Conservation (phyloP, 306 rosid genomes). For the Prinsepia uniflora region DNA sequence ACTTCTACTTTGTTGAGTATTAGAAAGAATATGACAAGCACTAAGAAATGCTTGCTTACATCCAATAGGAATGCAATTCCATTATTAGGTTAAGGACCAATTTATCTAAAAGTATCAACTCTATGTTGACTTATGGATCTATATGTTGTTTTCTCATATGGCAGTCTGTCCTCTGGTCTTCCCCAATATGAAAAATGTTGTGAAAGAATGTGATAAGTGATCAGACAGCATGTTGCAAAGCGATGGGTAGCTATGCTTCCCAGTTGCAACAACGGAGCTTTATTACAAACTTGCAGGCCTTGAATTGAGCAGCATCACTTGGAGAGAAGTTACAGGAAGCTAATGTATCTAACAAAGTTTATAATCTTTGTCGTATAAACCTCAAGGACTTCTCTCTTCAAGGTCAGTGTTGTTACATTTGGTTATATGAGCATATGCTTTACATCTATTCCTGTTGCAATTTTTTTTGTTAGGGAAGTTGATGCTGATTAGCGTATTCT, state of each 20-base stretch:
- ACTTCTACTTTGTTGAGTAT: constrained; percentile 3
- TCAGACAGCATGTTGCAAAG: constrained; percentile 50
- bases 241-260: constrained; percentile 49
- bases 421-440: background rate
- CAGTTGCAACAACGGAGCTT: constrained; percentile 61
- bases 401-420: constrained; percentile 43
- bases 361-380: constrained; percentile 53
- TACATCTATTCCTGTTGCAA: constrained; percentile 2
- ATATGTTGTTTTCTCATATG: constrained; percentile 20
- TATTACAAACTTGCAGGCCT: constrained; percentile 68
- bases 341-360: constrained; percentile 44
- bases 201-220: constrained; percentile 36
- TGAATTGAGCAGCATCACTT: constrained; percentile 62
- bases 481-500: constrained; percentile 26
- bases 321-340: constrained; percentile 54
- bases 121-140: constrained; percentile 28
- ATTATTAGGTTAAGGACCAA: background rate
- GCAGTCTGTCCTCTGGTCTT: constrained; percentile 61
- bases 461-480: background rate
- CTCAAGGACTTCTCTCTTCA: constrained; percentile 73
- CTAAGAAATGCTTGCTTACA: too few relatives aligned
- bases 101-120: background rate
- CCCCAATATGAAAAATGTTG: constrained; percentile 45
- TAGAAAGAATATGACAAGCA: background rate
- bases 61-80: too few relatives aligned